Evolutionary conservation across 768 basidiomycete genomes (phyloP), one percentile per base, ranked within the genome.

Genomic region (Pisolithus microcarpus): DNA sequence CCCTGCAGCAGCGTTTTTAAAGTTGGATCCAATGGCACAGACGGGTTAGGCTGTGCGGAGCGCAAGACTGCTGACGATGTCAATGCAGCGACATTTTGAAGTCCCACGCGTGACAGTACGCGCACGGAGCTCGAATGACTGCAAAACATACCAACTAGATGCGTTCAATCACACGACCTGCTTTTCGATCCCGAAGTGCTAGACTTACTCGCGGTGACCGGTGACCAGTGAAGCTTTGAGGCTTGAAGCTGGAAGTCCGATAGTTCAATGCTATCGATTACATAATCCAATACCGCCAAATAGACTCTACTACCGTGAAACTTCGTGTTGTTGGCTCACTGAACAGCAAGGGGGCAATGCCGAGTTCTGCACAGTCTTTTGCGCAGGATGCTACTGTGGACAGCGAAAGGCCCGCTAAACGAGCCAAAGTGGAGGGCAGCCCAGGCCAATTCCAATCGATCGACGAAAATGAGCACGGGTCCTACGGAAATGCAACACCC

Each of bases 21-120:
- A 31, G 78, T 78, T 8, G 87, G 78, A 62, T 91, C 88, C 36
- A 91, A 70, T 40, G 81, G 66, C 8, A 87, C 59, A 30, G 80
- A 71, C 4, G 79, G 73, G 57, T 84, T 85, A n/a, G 80, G 76
- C 42, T 76, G 74, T 38, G 64, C 52, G n/a, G 62, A 65, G 28
- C 61, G 53, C 10, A 53, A 45, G 38, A 53, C 51, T 7, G 69
- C 54, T 37, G 66, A 67, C 7, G 75, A 69, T 16, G 67, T 67
- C 50, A 71, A 66, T 1, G 52, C 36, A 6, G 54, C 52, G 30
- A 56, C 50, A 18, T 45, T 60, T 46, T 56, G 61, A 30, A 65
- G 65, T 43, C 57, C 51, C 40, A 60, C 49, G 26, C 53, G 54
- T 10, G 60, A 58, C 26, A 66, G 38, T n/a, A 52, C 55, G 31